phyloP scores from a whole-genome alignment of 495 filamentous ascomycete species.

The Podospora didyma region DNA sequence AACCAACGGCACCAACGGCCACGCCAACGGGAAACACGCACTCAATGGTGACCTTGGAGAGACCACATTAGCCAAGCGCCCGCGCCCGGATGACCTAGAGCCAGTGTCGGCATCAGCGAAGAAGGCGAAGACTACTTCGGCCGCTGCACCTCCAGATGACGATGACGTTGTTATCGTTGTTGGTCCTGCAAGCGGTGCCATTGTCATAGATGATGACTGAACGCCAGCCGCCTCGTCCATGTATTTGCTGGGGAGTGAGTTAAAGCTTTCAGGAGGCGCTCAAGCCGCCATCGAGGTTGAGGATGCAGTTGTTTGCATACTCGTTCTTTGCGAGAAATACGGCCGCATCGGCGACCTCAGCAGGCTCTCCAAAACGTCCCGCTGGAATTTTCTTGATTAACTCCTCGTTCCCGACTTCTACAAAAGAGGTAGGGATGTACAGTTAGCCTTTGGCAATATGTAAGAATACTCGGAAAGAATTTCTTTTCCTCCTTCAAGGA shows the following conservation, averaged over 20 bases:
- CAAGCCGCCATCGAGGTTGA: conserved; percentile 82
- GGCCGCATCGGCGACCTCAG: conserved; percentile 78
- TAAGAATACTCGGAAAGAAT: too few species aligned
- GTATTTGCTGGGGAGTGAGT: background rate
- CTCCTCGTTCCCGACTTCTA: conserved; percentile 25
- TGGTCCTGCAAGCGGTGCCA: conserved; percentile 60
- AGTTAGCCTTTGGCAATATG: background rate
- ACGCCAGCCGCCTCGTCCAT: too few species aligned
- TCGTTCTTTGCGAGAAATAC: conserved; percentile 71
- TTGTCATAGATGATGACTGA: conserved; percentile 66
- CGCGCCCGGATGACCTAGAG: conserved; percentile 27
- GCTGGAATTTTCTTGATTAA: conserved; percentile 52
- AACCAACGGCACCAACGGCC: conserved; percentile 23
- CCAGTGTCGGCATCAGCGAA: conserved; percentile 25
- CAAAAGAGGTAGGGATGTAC: background rate
- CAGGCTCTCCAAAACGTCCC: conserved; percentile 60
- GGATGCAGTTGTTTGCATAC: conserved; percentile 79
- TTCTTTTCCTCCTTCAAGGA: too few species aligned
- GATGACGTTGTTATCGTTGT: conserved; percentile 46
- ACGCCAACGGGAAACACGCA: conserved; percentile 27
- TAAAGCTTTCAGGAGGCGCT: conserved; percentile 53
- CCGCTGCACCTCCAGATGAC: conserved; percentile 16
- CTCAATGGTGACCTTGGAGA: conserved; percentile 14
- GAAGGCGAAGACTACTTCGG: conserved; percentile 36
- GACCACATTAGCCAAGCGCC: conserved; percentile 33